A percentile compares a stretch with the other conserved stretches of the same genome.
Evolutionary conservation across 2,329 filamentous ascomycete genomes (phyloP).

Genomic region (Penicillium sp.): DNA sequence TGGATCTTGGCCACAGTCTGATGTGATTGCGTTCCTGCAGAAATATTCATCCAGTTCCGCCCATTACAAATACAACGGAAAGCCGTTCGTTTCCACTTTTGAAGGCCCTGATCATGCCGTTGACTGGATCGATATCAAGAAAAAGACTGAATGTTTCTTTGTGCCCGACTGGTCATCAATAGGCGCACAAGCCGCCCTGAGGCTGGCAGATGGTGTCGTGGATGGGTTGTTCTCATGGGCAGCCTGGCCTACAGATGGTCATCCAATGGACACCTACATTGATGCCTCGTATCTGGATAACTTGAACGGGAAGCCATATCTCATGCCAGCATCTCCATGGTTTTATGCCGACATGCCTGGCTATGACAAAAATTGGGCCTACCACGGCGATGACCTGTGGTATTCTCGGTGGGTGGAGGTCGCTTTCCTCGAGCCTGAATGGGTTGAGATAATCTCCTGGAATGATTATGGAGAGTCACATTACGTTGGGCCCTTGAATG

Average conservation of each 20-base stretch:
- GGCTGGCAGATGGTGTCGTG: slow-evolving; percentile 24
- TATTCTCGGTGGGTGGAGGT: slow-evolving; percentile 58
- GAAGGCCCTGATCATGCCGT: slow-evolving; percentile 43
- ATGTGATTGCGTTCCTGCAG: slow-evolving; percentile 26
- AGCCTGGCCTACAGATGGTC: slow-evolving; percentile 42
- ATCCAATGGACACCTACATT: slow-evolving; percentile 37
- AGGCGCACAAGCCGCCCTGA: slow-evolving; percentile 26
- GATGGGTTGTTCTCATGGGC: slow-evolving; percentile 45
- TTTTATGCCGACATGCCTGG: slow-evolving; percentile 56
- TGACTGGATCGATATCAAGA: slow-evolving; percentile 49
- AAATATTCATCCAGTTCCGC: slow-evolving; percentile 22
- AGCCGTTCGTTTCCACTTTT: slow-evolving; percentile 44
- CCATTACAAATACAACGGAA: slow-evolving; percentile 29
- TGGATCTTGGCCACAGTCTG: slow-evolving; percentile 30
- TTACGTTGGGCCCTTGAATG: slow-evolving; percentile 53
- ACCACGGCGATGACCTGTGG: slow-evolving; percentile 62
- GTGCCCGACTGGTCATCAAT: slow-evolving; percentile 48
- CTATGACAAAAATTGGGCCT: slow-evolving; percentile 63
- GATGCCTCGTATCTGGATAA: slow-evolving; percentile 47
- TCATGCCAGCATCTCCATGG: slow-evolving; percentile 60
- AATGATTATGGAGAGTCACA: slow-evolving; percentile 62
- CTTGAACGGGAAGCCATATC: slow-evolving; percentile 33
- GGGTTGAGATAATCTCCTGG: slow-evolving; percentile 54
- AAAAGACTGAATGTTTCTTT: slow-evolving; percentile 41
- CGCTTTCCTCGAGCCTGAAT: background rate